Evolutionary conservation across 352 stramenopile genomes (phyloP).

Genomic region (Globisporangium orthogonon): DNA sequence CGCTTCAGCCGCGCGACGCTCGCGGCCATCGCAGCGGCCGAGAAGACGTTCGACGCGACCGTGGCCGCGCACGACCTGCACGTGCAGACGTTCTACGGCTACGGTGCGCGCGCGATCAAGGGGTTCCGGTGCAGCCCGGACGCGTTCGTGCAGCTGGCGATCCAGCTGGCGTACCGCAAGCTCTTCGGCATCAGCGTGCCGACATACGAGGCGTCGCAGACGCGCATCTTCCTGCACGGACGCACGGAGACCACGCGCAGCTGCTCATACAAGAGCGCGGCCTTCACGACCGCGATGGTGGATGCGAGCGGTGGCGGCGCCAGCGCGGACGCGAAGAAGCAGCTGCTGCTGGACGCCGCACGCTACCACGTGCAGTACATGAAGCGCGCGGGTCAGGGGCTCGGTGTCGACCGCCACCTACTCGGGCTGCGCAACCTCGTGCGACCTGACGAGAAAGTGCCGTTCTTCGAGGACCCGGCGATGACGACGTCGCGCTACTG

Average conservation of each 20-base stretch:
- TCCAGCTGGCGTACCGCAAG: slow-evolving; percentile 91
- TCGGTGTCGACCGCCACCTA: slow-evolving; percentile 93
- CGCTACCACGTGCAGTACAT: slow-evolving; percentile 63
- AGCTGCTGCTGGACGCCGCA: slow-evolving; percentile 32
- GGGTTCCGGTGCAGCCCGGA: slow-evolving; percentile 89
- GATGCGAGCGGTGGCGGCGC: slow-evolving; percentile 22
- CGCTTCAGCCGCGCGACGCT: slow-evolving; percentile 44
- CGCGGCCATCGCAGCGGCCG: slow-evolving; percentile 36
- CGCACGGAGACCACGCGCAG: slow-evolving; percentile 90
- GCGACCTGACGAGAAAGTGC: slow-evolving; percentile 34
- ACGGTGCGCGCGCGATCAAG: slow-evolving; percentile 88
- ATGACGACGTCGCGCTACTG: slow-evolving; percentile 66
- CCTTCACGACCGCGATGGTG: slow-evolving; percentile 86
- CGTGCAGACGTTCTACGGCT: slow-evolving; percentile 86
- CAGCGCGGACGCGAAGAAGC: slow-evolving; percentile 29
- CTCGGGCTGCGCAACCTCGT: slow-evolving; percentile 83
- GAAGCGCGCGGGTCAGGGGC: slow-evolving; percentile 56
- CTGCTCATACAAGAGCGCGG: slow-evolving; percentile 70
- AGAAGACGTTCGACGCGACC: slow-evolving; percentile 58
- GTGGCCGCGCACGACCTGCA: slow-evolving; percentile 86
- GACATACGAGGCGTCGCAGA: slow-evolving; percentile 95
- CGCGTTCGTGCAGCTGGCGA: slow-evolving; percentile 93
- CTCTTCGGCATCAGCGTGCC: slow-evolving; percentile 51
- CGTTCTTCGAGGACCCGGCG: slow-evolving; percentile 67
- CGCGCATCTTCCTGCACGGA: slow-evolving; percentile 92